Conservation (phyloP, 148 eudicot genomes). For the Rhododendron simsii region DNA sequence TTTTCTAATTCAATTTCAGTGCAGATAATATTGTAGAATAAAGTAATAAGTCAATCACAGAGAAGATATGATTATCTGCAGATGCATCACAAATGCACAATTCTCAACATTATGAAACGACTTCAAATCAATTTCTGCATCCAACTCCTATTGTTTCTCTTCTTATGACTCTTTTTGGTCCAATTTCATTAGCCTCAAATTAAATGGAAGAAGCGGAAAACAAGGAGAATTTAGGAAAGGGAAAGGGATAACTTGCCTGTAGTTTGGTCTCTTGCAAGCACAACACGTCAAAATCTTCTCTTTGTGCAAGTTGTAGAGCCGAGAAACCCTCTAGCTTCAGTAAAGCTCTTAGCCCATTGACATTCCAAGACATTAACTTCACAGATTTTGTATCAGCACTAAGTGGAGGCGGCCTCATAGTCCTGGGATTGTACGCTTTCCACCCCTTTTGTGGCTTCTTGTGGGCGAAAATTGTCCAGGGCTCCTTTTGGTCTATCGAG, state of each 20-base stretch:
- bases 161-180: not conserved
- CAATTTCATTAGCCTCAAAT: not conserved
- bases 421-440: constrained; percentile 81
- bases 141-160: not conserved
- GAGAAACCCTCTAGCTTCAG: constrained; percentile 70
- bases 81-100: constrained; percentile 4
- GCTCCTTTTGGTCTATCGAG: constrained; percentile 43
- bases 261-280: constrained; percentile 98
- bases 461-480: constrained; percentile 87
- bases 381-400: constrained; percentile 36
- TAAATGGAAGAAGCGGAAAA: not conserved
- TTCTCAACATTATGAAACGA: not conserved
- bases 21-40: not conserved
- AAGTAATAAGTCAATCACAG: not conserved
- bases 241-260: constrained; percentile 43
- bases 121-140: constrained; percentile 1
- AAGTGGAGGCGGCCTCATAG: constrained; percentile 85
- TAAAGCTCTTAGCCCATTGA: constrained; percentile 89
- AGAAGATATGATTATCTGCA: not conserved
- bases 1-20: not conserved
- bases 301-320: constrained; percentile 69
- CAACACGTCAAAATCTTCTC: constrained; percentile 89
- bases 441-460: constrained; percentile 93
- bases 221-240: not conserved
- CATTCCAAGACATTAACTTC: constrained; percentile 95